Conservation (phyloP, 2,329 filamentous ascomycete species). For the Fusarium brachygibbosum region DNA sequence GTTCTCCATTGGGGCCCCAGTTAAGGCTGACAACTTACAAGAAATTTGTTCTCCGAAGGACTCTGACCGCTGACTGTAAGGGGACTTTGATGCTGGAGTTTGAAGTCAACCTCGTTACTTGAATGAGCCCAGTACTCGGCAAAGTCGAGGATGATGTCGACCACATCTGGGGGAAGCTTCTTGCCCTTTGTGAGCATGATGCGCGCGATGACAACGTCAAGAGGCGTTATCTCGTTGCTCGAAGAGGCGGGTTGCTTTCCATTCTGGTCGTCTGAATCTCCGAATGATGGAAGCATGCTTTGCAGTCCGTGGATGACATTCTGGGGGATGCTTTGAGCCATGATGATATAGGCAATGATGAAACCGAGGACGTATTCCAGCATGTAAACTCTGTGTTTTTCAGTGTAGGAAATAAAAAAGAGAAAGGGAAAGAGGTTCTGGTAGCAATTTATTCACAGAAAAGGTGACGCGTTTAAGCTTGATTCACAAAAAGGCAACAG, state of each 20-base stretch:
- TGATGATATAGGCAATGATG: conserved; percentile 38
- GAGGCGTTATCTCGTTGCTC: conserved; percentile 55
- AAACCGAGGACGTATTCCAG: conserved; percentile 32
- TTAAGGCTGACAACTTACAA: conserved; percentile 46
- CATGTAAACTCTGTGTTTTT: conserved; percentile 23
- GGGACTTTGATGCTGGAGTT: conserved; percentile 36
- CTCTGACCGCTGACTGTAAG: conserved; percentile 46
- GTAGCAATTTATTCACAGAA: conserved; percentile 2
- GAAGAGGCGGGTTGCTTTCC: conserved; percentile 3
- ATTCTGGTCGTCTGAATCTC: conserved; percentile 4
- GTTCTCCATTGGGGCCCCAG: not conserved
- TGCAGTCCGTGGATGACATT: conserved; percentile 39
- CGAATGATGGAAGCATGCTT: conserved; percentile 14
- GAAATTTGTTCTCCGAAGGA: conserved; percentile 51
- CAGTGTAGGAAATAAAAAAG: not conserved
- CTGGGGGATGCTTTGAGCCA: conserved; percentile 49
- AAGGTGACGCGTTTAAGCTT: conserved; percentile 39
- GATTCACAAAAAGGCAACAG: conserved; percentile 34
- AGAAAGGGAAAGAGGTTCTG: not conserved
- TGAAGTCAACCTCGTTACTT: conserved; percentile 51
- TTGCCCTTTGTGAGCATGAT: conserved; percentile 60
- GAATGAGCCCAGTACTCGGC: conserved; percentile 74
- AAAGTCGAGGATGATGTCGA: conserved; percentile 68
- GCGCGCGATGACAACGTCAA: conserved; percentile 65
- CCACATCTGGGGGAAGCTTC: conserved; percentile 66